Base-by-base conservation (phyloP, 169 alveolate species). In the Cryptosporidium parvum region DNA sequence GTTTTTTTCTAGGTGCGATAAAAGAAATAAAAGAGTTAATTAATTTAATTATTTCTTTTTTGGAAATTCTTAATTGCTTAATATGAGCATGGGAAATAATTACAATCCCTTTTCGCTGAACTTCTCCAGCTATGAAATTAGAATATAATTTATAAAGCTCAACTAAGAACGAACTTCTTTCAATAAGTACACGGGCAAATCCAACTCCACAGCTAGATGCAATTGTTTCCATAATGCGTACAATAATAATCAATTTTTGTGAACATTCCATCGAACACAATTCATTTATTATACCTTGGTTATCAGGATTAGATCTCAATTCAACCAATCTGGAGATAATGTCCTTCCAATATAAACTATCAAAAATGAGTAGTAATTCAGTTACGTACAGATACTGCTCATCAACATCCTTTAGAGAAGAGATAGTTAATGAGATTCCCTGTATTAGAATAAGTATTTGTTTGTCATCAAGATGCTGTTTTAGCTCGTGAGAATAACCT, bases 171-270 rank as follows among this genome's bases (percentile, higher is more conserved):
- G 73, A 29, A 21, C 89, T 80, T 44, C 89, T 59, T 48, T 80
- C 89, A 16, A 48, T 80, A 59, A 80, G 65, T 12, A 80, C 89
- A 42, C 89, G 73, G 23, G 89, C 73, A 65, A 80, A 80, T 2
- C 89, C 89, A 61, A 65, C 75, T 37, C 89, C 89, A 65, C 80
- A 62, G 65, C 39, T 80, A 26, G 89, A 80, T 44, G 89, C 89
- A 37, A 80, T 80, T 45, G 75, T 80, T 44, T 80, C 89, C 89
- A 80, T 80, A 45, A 80, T 80, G 26, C 89, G 73, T 31, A 39
- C 65, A 42, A 80, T 80, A 26, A 65, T 62, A 23, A 80, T 42
- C 8, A 80, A 31, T 42, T 45, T 59, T 31, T 80, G 89, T 44
- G 89, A 80, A n/a, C 51, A 39, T 26, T 80, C 89, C 61, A 80